phyloP scores from a whole-genome alignment of 495 filamentous ascomycete species.

The Hypoxylon lienhwacheense region DNA sequence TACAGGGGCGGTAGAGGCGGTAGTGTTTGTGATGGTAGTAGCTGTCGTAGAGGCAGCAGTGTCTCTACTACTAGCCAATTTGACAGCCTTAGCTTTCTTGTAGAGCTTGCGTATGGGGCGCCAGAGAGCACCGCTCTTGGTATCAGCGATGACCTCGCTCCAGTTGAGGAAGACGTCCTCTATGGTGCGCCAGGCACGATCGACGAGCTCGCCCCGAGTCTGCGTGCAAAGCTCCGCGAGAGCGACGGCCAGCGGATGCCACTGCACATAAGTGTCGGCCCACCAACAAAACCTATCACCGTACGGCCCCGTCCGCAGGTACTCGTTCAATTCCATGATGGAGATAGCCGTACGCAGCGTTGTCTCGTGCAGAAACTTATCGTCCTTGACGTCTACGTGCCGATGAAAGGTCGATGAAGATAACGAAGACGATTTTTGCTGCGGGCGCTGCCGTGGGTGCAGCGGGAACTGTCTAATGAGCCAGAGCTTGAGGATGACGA shows the following conservation, averaged over 20 bases:
- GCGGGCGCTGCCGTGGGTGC: slow-evolving; percentile 33
- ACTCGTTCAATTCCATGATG: slow-evolving; percentile 38
- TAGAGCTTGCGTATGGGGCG: slow-evolving; percentile 66
- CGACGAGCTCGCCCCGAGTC: slow-evolving; percentile 60
- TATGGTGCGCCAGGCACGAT: slow-evolving; percentile 62
- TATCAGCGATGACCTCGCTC: slow-evolving; percentile 54
- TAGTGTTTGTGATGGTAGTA: background rate
- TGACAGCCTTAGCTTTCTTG: slow-evolving; percentile 58
- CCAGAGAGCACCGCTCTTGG: slow-evolving; percentile 65
- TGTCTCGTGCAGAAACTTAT: slow-evolving; percentile 26
- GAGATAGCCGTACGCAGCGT: slow-evolving; percentile 42
- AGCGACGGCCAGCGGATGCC: slow-evolving; percentile 70
- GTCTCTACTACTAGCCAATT: too few species aligned
- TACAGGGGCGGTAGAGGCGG: background rate
- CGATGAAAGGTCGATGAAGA: too few species aligned
- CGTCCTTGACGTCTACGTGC: too few species aligned
- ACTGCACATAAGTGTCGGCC: slow-evolving; percentile 67
- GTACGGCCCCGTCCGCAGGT: slow-evolving; percentile 24
- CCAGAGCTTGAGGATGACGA: slow-evolving; percentile 67
- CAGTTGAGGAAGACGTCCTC: slow-evolving; percentile 59
- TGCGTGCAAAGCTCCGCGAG: slow-evolving; percentile 69
- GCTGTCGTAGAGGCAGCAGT: too few species aligned
- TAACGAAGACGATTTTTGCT: background rate
- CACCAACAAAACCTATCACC: slow-evolving; percentile 37
- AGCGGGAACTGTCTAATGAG: slow-evolving; percentile 65